phyloP scores from a whole-genome alignment of 1,284 basidiomycete genomes.

The Takashimella koratensis region DNA sequence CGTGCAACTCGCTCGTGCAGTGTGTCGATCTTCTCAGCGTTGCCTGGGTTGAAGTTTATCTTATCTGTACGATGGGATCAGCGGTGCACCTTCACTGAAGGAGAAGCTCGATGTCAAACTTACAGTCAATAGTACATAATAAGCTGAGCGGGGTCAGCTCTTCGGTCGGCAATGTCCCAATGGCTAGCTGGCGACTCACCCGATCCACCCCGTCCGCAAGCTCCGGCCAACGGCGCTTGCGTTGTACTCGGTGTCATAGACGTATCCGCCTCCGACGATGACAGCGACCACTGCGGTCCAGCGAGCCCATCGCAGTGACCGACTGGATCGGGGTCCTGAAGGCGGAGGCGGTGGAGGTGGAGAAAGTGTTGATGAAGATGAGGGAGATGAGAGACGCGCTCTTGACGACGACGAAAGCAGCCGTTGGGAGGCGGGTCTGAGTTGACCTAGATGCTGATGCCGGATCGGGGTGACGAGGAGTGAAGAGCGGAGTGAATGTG shows the following conservation, averaged over 20 bases:
- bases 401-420: background rate
- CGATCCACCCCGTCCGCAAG: constrained; percentile 64
- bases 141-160: constrained; percentile 25
- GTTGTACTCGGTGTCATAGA: constrained; percentile 60
- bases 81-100: too few relatives aligned
- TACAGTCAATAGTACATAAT: constrained; percentile 46
- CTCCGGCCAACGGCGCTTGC: constrained; percentile 65
- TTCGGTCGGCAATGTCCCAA: too few relatives aligned
- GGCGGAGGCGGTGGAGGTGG: background rate
- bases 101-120: constrained; percentile 1
- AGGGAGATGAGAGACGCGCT: background rate
- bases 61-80: constrained; percentile 55
- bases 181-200: constrained; percentile 41
- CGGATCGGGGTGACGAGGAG: background rate
- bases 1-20: constrained; percentile 77
- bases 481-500: background rate
- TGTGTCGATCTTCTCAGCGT: constrained; percentile 63
- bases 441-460: too few relatives aligned
- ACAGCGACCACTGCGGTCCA: constrained; percentile 11
- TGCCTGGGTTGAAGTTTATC: constrained; percentile 68
- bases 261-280: constrained; percentile 54
- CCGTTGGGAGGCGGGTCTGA: too few relatives aligned
- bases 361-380: background rate
- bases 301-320: background rate
- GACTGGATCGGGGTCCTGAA: background rate